Conservation (phyloP, 345 rosid genomes). For the Noccaea bulbosa region DNA sequence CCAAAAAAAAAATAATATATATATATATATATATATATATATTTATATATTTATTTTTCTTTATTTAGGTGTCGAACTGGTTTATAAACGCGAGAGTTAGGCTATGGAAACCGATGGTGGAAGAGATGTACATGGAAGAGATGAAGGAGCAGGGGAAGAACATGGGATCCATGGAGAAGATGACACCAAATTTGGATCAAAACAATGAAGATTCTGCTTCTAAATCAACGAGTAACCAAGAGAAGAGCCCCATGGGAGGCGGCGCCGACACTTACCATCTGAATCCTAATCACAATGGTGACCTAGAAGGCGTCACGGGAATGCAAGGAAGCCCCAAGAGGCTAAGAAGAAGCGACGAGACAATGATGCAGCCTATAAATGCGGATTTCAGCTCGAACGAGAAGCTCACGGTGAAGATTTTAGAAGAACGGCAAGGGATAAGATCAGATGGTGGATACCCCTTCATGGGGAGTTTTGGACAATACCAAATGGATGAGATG, state of each 20-base stretch:
- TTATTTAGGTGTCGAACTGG: conserved; percentile 93
- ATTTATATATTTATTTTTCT: neutral
- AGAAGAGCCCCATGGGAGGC: conserved; percentile 50
- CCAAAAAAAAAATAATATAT: too few species aligned
- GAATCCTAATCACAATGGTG: conserved; percentile 63
- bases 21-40: too few species aligned
- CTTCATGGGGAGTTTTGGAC: conserved; percentile 86
- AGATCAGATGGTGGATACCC: conserved; percentile 71
- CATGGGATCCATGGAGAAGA: conserved; percentile 63
- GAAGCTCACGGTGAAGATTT: conserved; percentile 60
- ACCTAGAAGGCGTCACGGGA: conserved; percentile 64
- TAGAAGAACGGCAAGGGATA: conserved; percentile 55
- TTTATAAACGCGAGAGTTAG: conserved; percentile 98
- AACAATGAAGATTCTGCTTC: conserved; percentile 66
- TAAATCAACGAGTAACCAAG: conserved; percentile 58
- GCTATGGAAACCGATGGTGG: conserved; percentile 99
- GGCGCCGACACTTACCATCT: conserved; percentile 57
- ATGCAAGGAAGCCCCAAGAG: conserved; percentile 84
- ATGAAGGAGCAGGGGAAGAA: conserved; percentile 73
- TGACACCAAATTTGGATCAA: conserved; percentile 56
- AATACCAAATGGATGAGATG: conserved; percentile 84
- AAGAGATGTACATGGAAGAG: conserved; percentile 95
- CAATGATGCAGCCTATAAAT: conserved; percentile 58
- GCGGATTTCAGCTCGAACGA: conserved; percentile 47
- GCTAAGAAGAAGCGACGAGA: conserved; percentile 56